Percentiles rank a stretch among this genome's conserved stretches.
These are phyloP conservation scores for Aspergillus glaucus DNA, from an alignment of 2,329 filamentous ascomycete species.

Conservation along the genomic window DNA sequence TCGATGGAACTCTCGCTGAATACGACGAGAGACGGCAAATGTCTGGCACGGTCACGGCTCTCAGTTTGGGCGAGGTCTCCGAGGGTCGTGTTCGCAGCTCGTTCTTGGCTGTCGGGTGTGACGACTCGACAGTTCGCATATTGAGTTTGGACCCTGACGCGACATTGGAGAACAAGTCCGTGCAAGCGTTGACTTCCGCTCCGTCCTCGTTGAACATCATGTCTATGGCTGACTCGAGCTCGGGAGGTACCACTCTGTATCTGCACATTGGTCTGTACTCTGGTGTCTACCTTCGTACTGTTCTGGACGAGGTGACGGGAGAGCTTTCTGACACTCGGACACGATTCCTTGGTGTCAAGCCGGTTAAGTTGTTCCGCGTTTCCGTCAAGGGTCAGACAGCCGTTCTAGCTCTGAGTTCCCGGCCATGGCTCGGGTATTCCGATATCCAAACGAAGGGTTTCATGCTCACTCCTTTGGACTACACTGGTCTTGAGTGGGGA, in stretches of 20 bases:
- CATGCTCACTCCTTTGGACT: slow-evolving; percentile 86
- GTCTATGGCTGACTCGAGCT: slow-evolving; percentile 89
- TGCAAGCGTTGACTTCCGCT: slow-evolving; percentile 85
- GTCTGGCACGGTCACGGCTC: slow-evolving; percentile 87
- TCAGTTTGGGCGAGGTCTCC: slow-evolving; percentile 90
- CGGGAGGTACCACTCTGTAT: slow-evolving; percentile 81
- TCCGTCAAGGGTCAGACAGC: slow-evolving; percentile 77
- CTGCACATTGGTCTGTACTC: slow-evolving; percentile 94
- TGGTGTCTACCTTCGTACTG: slow-evolving; percentile 90
- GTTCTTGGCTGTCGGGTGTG: slow-evolving; percentile 92
- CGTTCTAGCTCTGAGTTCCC: slow-evolving; percentile 81
- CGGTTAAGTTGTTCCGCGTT: slow-evolving; percentile 86
- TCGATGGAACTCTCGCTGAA: slow-evolving; percentile 82
- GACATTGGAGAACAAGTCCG: slow-evolving; percentile 85
- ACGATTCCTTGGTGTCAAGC: slow-evolving; percentile 86
- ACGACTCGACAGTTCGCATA: slow-evolving; percentile 92
- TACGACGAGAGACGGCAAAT: slow-evolving; percentile 94
- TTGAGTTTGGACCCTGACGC: slow-evolving; percentile 84
- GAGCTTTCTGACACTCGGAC: slow-evolving; percentile 92
- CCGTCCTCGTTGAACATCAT: slow-evolving; percentile 87
- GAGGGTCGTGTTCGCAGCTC: slow-evolving; percentile 83
- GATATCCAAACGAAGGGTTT: slow-evolving; percentile 82
- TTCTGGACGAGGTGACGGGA: slow-evolving; percentile 90
- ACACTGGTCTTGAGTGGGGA: slow-evolving; percentile 80
- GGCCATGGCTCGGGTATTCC: slow-evolving; percentile 93